Base-by-base conservation (phyloP, 257 asterid species). In the Thymus mandschuricus region DNA sequence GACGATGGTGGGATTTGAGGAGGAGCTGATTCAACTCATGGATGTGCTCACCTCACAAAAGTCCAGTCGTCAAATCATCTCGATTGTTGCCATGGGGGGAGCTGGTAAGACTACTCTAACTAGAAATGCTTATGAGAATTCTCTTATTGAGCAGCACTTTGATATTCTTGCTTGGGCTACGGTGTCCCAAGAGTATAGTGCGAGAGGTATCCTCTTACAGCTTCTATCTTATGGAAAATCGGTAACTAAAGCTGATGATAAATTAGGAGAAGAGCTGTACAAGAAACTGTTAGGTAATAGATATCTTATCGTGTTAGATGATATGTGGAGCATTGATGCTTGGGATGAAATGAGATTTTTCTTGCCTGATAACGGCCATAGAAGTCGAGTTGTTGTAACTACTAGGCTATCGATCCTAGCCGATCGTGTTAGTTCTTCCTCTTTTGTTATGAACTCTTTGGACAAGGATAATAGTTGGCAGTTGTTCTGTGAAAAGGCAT, bases 81-180 rank as follows among this genome's bases (percentile, higher is more conserved):
- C 68, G 10, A 48, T 70, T 1, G 60, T 70, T 6, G 73, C 65
- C 8, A 68, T 68, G 72, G 64, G 72, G 5, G 64, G 72, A 1
- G 38, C 38, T 7, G 72, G 72, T 54, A 68, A 68, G 54, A 68
- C 72, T 54, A 54, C 72, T 2, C 54, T 68, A 0, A 68, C 72
- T 2, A 52, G 40, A 0, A 40, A 27, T 69, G 56, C 21, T 40
- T 68, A 27, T 28, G 64, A 68, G 40, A 12, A 43, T 12, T 15
- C n/a, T 2, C 27, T 35, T 54, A 68, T 40, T 29, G 31, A 5
- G 43, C 54, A 21, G 6, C n/a, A 12, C 33, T 55, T 69, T 69
- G 65, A 69, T n/a, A 8, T 69, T 41, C 56, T 54, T 29, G 65
- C 44, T 56, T 69, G 73, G 73, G 64, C 33, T 55, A 69, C 73